Evolutionary conservation across 345 rosid species (phyloP), one percentile per base, ranked within the genome.

Genomic region (Raphanus sativus): DNA sequence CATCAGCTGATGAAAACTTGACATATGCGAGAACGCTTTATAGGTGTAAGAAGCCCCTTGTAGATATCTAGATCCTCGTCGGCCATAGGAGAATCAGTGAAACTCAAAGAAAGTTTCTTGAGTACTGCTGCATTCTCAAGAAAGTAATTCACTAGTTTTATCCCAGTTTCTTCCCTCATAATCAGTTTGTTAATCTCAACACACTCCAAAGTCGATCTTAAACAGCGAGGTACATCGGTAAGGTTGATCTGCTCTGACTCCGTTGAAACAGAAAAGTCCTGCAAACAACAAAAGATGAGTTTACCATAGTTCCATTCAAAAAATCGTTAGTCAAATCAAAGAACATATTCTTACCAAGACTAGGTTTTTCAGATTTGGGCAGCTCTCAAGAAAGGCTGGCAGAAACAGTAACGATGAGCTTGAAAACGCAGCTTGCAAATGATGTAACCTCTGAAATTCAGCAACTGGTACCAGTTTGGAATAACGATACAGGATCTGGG

Each of bases 321-420:
- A 16, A 30, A 15, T 58, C 29, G 15, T 58, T 60, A 28, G 4
- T 16, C 2, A 73, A 25, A 52, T 50, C 28, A 54, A 4, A 26
- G 2, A 54, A 54, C 11, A 25, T 4, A 21, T 13, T 52, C 17
- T 73, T 64, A 73, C 63, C 65, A 74, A 5, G 17, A 54, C 17
- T 13, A 74, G 65, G 1, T 10, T 15, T 25, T 36, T 74, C 40
- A 74, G 40, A 55, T 74, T 74, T 3, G 65, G 77, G 12, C 28
- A 65, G 52, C 65, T 65, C 8, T 74, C 65, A 65, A 74, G 65
- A 74, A 65, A 74, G 13, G 4, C 8, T 26, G 42, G 71, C 5
- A 65, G 36, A 0, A 34, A 17, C 6, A 55, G 8, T 65, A 65
- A 36, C 13, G 1, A 5, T 6, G 12, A 0, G 21, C 6, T 11